Evolutionary conservation across 148 eudicot genomes (phyloP).

Genomic region (Nepenthes gracilis): DNA sequence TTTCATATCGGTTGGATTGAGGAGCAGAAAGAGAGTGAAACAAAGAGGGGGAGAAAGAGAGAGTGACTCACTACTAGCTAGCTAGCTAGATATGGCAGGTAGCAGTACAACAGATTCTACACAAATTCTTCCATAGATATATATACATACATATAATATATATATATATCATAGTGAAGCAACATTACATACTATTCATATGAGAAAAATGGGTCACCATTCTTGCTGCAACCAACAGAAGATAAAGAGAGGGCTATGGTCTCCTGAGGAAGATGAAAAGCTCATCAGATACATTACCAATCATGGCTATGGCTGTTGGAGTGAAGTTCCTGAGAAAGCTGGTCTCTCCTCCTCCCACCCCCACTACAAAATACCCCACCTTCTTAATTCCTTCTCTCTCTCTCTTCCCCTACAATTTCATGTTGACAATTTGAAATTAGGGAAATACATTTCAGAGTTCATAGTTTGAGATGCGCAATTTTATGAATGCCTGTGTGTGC

Average conservation of each 20-base stretch:
- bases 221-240: constrained; percentile 3
- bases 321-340: constrained; percentile 4
- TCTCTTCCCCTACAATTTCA: too few relatives aligned
- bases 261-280: neutral
- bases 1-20: neutral
- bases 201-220: neutral
- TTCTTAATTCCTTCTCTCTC: neutral
- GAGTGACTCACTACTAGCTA: neutral
- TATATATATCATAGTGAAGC: neutral
- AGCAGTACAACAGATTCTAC: too few relatives aligned
- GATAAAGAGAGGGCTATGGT: constrained; percentile 2
- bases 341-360: neutral
- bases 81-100: neutral
- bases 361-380: too few relatives aligned
- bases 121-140: too few relatives aligned
- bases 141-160: too few relatives aligned
- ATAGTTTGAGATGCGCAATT: too few relatives aligned
- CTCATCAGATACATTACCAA: constrained; percentile 1
- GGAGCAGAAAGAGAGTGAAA: neutral
- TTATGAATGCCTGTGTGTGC: too few relatives aligned
- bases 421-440: too few relatives aligned
- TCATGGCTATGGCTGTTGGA: constrained; percentile 5
- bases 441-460: too few relatives aligned
- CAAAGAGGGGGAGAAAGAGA: neutral
- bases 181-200: neutral